These are phyloP conservation scores for Dendrobium nobile DNA, from an alignment of 106 monocot genomes.

Conservation along the genomic window DNA sequence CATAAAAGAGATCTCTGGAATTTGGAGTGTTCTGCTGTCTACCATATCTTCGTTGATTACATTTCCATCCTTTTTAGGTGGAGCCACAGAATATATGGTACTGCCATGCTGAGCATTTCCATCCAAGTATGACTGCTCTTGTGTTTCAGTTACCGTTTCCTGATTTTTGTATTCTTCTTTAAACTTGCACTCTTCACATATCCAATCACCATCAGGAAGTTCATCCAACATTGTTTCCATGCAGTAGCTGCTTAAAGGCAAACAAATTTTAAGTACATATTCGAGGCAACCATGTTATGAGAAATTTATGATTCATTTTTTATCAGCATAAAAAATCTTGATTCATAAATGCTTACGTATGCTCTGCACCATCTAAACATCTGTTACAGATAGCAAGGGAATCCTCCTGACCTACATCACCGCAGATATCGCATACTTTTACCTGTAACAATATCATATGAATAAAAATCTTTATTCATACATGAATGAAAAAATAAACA, in stretches of 20 bases:
- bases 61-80: constrained; percentile 17
- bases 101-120: constrained; percentile 26
- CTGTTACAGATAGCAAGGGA: constrained; percentile 71
- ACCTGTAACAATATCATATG: constrained; percentile 37
- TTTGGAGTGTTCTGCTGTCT: constrained; percentile 16
- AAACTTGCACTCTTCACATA: constrained; percentile 83
- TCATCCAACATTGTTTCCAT: constrained; percentile 70
- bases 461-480: constrained; percentile 7
- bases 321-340: background rate
- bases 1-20: constrained; percentile 16
- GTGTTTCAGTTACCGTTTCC: constrained; percentile 14
- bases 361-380: constrained; percentile 97
- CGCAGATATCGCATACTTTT: constrained; percentile 98
- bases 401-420: constrained; percentile 85
- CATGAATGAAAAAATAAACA: background rate
- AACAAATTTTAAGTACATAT: background rate
- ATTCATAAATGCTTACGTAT: constrained; percentile 57
- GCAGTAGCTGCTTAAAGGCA: constrained; percentile 68
- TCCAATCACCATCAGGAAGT: constrained; percentile 89
- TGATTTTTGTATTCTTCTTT: constrained; percentile 27
- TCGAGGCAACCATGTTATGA: background rate
- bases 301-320: background rate
- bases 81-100: constrained; percentile 13
- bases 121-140: constrained; percentile 13
- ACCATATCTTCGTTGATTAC: constrained; percentile 10